These are phyloP conservation scores for Entomortierella lignicola DNA, from an alignment of 192 early-diverging fungal species.

Conservation along the genomic window DNA sequence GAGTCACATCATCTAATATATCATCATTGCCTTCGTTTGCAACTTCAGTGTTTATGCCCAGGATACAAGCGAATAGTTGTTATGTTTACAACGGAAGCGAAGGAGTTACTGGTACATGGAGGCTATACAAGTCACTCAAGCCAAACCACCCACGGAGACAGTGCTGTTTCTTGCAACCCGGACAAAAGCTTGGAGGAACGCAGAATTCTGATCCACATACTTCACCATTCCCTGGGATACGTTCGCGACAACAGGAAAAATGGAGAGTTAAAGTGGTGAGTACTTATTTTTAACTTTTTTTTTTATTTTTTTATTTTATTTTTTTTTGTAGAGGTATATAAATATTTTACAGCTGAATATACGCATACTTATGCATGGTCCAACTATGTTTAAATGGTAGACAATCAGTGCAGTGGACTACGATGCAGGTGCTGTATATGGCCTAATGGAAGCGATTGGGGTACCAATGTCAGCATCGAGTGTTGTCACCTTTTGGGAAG, in stretches of 20 bases:
- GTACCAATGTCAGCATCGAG: slow-evolving; percentile 61
- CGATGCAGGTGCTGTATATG: slow-evolving; percentile 51
- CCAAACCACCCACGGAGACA: slow-evolving; percentile 31
- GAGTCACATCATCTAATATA: slow-evolving; percentile 7
- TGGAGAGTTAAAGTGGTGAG: slow-evolving; percentile 60
- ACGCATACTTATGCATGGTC: background rate
- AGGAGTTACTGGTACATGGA: background rate
- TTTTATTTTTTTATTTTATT: background rate
- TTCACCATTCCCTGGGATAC: slow-evolving; percentile 3
- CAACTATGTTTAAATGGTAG: slow-evolving; percentile 1
- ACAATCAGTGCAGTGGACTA: slow-evolving; percentile 56
- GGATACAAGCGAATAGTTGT: background rate
- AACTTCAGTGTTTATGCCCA: slow-evolving; percentile 16
- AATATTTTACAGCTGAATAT: background rate
- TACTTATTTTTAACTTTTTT: background rate
- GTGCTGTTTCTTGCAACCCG: slow-evolving; percentile 55
- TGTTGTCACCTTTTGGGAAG: slow-evolving; percentile 73
- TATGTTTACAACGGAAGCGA: background rate
- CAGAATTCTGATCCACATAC: slow-evolving; percentile 43
- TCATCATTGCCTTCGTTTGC: slow-evolving; percentile 36
- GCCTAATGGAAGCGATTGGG: slow-evolving; percentile 71
- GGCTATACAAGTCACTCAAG: background rate
- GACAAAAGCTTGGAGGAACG: slow-evolving; percentile 52
- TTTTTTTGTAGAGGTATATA: background rate
- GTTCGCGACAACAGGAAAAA: slow-evolving; percentile 44